Evolutionary conservation across 225 moss, liverwort and hornwort genomes (phyloP), one percentile per base, ranked within the genome.

Genomic region (Pseudoscleropodium purum): DNA sequence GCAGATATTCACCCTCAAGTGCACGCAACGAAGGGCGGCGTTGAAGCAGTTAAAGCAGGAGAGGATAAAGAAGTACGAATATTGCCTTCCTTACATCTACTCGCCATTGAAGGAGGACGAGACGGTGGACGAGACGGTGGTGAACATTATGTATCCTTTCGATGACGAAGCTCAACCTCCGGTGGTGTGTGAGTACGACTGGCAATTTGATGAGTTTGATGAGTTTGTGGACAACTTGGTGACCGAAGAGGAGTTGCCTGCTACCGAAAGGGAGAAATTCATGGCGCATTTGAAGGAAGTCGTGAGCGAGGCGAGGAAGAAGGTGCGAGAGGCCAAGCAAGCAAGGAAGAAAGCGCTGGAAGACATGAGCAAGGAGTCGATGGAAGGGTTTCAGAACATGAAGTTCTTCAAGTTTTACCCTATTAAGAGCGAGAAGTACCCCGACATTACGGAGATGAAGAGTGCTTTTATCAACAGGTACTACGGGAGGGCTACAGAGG

Each of bases 371-470:
- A 91, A 93, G 39, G 98, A 98, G 63, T 89, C 89, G 37, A 91
- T 96, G 66, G 95, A 93, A 54, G 98, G 95, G 15, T 93, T 98
- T 49, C 87, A 96, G 88, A 98, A 94, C 37, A 97, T 98, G 98
- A 92, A 92, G 67, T 97, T 98, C 83, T 98, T 89, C 91, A 98
- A 98, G 91, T 98, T 98, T 79, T 98, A 98, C 87, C 98, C 98
- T 15, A 72, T 92, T 1, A 94, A 94, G 90, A 97, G 95, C 52
- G 90, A 92, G 23, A 95, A 96, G 90, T 95, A 95, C 45, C 98
- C 98, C 24, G 97, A 98, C 70, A 97, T 98, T 51, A 93, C 97
- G n/a, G 91, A 93, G 89, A 54, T 91, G 91, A 88, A 92, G 96
- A 94, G 94, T 85, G 63, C 92, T 36, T 98, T 98, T 84, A 98